Evolutionary conservation across 192 early-diverging fungal species (phyloP), one percentile per base, ranked within the genome.

Genomic region (Coemansia furcata): DNA sequence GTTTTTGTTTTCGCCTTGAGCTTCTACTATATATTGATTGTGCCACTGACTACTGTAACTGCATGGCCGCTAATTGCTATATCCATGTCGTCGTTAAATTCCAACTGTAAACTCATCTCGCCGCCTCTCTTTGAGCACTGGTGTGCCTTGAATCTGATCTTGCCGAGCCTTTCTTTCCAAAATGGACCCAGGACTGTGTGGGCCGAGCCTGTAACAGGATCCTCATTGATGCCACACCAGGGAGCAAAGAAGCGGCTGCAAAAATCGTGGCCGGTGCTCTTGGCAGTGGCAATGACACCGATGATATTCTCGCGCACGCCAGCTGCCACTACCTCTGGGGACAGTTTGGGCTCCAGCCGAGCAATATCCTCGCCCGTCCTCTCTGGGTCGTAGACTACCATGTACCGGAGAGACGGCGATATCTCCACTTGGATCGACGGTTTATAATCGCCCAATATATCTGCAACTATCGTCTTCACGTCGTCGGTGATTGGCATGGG

Each of bases 1-100:
- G 69, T 95, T 96, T 76, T 68, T 96, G 43, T 95, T 95, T 78
- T 88, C 92, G 3, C 82, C 91, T 39, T 93, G 84, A 84, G 32
- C 50, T 23, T 49, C 21, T 35, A 38, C 59, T 58, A 26, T 7
- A 69, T 6, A 35, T 61, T 42, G 19, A 73, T 57, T 10, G 60
- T 60, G 3, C 74, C 74, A 2, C 39, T 60, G 62, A 77, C 62
- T 11, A 77, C 46, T 21, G 64, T 63, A 15, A 71, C 61, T 0
- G 69, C 65, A 23, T 23, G 38, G 26, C 74, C 74, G 30, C 42
- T 7, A n/a, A 77, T 46, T 38, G n/a, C 49, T n/a, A 77, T 66
- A 12, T 42, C 26, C 12, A 3, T 12, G 50, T 68, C 17, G 46
- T 32, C 30, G 15, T 30, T 57, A n/a, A 12, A 35, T 14, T 33